These are phyloP conservation scores for Fragaria iinumae DNA, from an alignment of 306 rosid genomes.

Conservation along the genomic window DNA sequence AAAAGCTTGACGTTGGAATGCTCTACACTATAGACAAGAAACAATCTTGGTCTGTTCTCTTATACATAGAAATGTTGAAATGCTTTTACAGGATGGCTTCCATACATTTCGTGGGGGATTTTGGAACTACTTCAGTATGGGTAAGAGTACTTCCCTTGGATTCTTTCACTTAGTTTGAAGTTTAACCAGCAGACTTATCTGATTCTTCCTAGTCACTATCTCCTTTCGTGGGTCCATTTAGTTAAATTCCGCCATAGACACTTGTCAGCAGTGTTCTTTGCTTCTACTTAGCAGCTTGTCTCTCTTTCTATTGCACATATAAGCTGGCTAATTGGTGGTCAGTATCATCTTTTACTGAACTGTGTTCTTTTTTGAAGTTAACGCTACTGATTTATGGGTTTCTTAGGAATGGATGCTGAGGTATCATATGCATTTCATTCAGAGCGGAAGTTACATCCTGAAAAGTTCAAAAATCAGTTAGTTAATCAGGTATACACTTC, in stretches of 20 bases:
- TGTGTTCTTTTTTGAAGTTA: conserved; percentile 5
- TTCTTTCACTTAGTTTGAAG: conserved; percentile 20
- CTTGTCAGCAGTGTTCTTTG: not conserved
- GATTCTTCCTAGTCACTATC: conserved; percentile 9
- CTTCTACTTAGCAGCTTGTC: not conserved
- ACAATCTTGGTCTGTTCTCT: not conserved
- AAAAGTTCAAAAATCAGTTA: conserved; percentile 83
- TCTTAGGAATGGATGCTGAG: conserved; percentile 96
- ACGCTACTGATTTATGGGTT: conserved; percentile 5
- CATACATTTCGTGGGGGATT: conserved; percentile 97
- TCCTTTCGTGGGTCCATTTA: not conserved
- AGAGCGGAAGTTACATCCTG: conserved; percentile 89
- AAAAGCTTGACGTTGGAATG: conserved; percentile 10
- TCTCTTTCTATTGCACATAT: not conserved
- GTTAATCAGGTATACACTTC: conserved; percentile 65
- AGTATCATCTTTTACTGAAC: not conserved
- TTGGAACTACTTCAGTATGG: conserved; percentile 99
- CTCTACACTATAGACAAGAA: conserved; percentile 1
- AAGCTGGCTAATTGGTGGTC: not conserved
- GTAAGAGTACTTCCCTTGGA: conserved; percentile 44
- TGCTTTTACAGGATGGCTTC: conserved; percentile 69
- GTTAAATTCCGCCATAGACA: not conserved
- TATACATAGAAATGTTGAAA: conserved; percentile 21
- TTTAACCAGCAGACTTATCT: conserved; percentile 11
- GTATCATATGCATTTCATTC: conserved; percentile 95